Percentiles rank a stretch among this genome's conserved stretches.
phyloP scores from a whole-genome alignment of 169 alveolate genomes.

The Plasmodium ovale region DNA sequence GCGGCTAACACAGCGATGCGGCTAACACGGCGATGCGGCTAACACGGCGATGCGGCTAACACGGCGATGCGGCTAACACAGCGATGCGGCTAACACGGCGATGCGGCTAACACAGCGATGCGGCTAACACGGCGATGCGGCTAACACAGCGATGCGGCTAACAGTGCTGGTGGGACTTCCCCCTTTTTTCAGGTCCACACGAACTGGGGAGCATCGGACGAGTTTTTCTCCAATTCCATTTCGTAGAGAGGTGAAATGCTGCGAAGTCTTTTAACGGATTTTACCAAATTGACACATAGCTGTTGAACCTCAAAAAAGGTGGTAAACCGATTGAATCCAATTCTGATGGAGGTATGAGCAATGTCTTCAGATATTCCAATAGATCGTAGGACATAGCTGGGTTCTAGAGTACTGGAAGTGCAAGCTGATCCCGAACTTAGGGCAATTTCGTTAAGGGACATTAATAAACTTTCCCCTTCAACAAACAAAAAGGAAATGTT shows the following conservation, averaged over 20 bases:
- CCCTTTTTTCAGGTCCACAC: constrained; percentile 53
- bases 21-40: no score
- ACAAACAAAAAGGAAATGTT: constrained; percentile 96
- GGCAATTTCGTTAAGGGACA: constrained; percentile 91
- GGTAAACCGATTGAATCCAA: constrained; percentile 98
- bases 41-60: no score
- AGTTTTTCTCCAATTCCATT: constrained; percentile 87
- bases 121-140: no score
- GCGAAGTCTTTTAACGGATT: constrained; percentile 89
- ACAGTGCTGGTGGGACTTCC: background rate
- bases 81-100: no score
- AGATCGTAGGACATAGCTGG: constrained; percentile 96
- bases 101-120: no score
- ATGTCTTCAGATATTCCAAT: constrained; percentile 97
- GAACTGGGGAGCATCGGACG: constrained; percentile 61
- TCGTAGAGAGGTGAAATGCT: constrained; percentile 95
- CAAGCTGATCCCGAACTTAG: constrained; percentile 94
- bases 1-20: no score
- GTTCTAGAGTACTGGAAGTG: constrained; percentile 92
- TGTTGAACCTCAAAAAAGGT: constrained; percentile 94
- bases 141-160: no score
- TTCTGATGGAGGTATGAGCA: constrained; percentile 97
- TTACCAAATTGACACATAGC: constrained; percentile 85
- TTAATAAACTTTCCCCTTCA: constrained; percentile 94
- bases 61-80: no score